phyloP scores from a whole-genome alignment of 371 early-diverging fungal genomes.

The Rhizomucor pusillus region DNA sequence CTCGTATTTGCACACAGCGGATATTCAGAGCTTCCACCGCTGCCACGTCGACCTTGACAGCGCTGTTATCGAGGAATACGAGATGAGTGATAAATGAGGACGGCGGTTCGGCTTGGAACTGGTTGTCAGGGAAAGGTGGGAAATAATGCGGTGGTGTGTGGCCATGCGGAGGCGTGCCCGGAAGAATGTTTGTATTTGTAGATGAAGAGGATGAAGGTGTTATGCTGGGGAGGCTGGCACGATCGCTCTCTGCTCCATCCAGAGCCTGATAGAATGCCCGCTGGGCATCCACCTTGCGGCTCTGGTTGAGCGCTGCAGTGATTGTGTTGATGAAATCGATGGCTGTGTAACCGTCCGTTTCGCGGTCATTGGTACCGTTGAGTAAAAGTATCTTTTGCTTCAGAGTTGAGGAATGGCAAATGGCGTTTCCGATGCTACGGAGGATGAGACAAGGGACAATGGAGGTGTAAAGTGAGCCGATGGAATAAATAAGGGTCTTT shows the following conservation, averaged over 20 bases:
- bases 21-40: constrained; percentile 62
- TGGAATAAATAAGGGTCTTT: constrained; percentile 61
- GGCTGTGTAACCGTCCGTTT: constrained; percentile 68
- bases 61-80: constrained; percentile 54
- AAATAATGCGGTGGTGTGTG: constrained; percentile 21
- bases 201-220: background rate
- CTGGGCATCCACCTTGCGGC: constrained; percentile 43
- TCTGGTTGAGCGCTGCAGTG: constrained; percentile 65
- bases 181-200: background rate
- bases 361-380: constrained; percentile 70
- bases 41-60: constrained; percentile 51
- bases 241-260: constrained; percentile 8
- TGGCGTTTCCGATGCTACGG: constrained; percentile 62
- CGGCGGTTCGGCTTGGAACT: constrained; percentile 49
- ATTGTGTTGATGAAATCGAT: constrained; percentile 70
- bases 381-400: constrained; percentile 64
- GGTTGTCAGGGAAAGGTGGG: constrained; percentile 33
- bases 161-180: constrained; percentile 4
- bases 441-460: constrained; percentile 70
- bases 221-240: background rate
- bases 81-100: constrained; percentile 66
- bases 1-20: constrained; percentile 42
- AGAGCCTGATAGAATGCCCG: constrained; percentile 34
- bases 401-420: constrained; percentile 51
- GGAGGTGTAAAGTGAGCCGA: constrained; percentile 75